Evolutionary conservation across 139 green algal species (phyloP), one percentile per base, ranked within the genome.

Genomic region (Desmodesmus armatus): DNA sequence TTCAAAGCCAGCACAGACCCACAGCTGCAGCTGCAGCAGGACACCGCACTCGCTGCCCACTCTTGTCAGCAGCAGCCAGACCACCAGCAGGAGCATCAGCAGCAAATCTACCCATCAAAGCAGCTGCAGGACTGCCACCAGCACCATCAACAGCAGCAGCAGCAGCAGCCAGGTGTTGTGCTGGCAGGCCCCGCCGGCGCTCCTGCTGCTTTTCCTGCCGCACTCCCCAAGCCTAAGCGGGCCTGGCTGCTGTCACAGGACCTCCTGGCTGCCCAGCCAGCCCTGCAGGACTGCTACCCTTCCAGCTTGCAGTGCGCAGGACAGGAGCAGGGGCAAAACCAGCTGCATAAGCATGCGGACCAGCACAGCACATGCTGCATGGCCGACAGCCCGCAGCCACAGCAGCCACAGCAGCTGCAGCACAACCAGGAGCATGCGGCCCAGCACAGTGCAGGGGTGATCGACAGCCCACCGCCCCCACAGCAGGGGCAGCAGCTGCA

Each of bases 201-300:
- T n/a, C n/a, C n/a, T n/a, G n/a, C n/a, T n/a, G n/a, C n/a, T n/a
- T n/a, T n/a, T n/a, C n/a, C n/a, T n/a, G 65, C 85, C 78, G 60
- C 29, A 60, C 2, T 70, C 27, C 27, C 78, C 74, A 25, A 41
- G 29, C 40, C 75, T 3, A 88, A 85, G 67, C 86, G 87, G 6
- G 87, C 86, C 0, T 94, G 88, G 91, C 80, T 92, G 75, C 51
- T 92, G 70, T 85, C 88, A 3, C 58, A 60, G 0, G 81, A 90
- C 41, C 70, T 91, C 49, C 70, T 89, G 69, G 65, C 47, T 29
- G n/a, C 65, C 9, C 40, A 62, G 75, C 65, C 39, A 15, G 41
- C 84, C 70, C 63, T 74, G 63, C 72, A 53, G 15, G 11, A n/a
- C n/a, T n/a, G n/a, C 71, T 23, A 63, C n/a, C 70, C 58, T 41